Evolutionary conservation across 352 stramenopile genomes (phyloP).

Genomic region (Globisporangium irregulare): DNA sequence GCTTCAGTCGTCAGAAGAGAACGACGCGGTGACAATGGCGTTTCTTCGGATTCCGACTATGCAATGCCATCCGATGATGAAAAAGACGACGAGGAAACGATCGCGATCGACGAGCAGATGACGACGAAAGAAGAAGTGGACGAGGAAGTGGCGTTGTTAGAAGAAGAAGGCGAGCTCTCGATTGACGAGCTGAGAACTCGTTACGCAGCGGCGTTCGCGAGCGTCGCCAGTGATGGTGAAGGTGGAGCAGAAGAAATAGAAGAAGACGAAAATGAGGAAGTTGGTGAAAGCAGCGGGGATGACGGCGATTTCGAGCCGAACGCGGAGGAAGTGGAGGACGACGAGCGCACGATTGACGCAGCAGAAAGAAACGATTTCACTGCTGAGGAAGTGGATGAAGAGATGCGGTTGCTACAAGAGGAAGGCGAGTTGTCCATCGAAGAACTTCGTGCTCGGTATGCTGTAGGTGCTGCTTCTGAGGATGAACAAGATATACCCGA

Average conservation of each 20-base stretch:
- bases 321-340: conserved; percentile 57
- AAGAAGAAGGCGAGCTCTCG: conserved; percentile 90
- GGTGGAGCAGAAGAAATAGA: conserved; percentile 17
- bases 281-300: conserved; percentile 13
- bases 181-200: conserved; percentile 77
- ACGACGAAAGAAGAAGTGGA: conserved; percentile 29
- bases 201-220: conserved; percentile 33
- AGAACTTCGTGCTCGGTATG: conserved; percentile 54
- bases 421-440: conserved; percentile 94
- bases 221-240: conserved; percentile 14
- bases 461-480: conserved; percentile 21
- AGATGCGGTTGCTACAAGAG: conserved; percentile 84
- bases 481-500: conserved; percentile 35
- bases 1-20: neutral
- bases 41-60: conserved; percentile 49
- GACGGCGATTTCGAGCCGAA: conserved; percentile 29
- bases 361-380: conserved; percentile 66
- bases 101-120: conserved; percentile 75
- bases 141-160: conserved; percentile 85
- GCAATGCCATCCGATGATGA: conserved; percentile 21
- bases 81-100: conserved; percentile 89
- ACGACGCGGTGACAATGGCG: conserved; percentile 23
- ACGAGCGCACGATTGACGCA: conserved; percentile 90
- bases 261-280: conserved; percentile 9
- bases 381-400: conserved; percentile 58